Evolutionary conservation across 257 asterid genomes (phyloP), one percentile per base, ranked within the genome.

Genomic region (Lycium barbarum): DNA sequence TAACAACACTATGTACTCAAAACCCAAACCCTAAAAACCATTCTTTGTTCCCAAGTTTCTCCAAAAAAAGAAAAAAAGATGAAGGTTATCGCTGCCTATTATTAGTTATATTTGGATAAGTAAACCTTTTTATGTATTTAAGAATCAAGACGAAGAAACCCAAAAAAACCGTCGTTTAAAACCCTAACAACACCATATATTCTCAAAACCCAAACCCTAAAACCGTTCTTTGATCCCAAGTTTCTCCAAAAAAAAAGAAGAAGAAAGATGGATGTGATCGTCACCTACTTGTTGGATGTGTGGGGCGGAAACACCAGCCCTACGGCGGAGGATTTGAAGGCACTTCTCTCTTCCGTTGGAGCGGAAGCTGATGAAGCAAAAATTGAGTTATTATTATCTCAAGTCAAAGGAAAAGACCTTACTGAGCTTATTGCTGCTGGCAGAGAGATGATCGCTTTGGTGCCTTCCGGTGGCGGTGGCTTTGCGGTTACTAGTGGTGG

Each of bases 361-460:
- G 81, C 84, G 1, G 89, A 87, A 3, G 87, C 84, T 36, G 88
- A 87, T 14, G 83, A 82, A n/a, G 65, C 79, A 51, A 84, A 67
- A 67, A 84, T 82, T 8, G 86, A 84, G 53, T 84, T 87, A 61
- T 87, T 87, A 36, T 53, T 87, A 33, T 82, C 87, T 2, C 84
- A 84, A 78, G 83, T 87, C 8, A 73, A 80, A 58, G 88, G 88
- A 36, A 87, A 70, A 87, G 89, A 87, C 54, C 80, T 84, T 15
- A 38, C 86, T 18, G 88, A 87, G 63, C 82, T 87, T 49, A 82
- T 87, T 57, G 89, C 89, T 13, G 70, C 88, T 68, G 89, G 89
- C 11, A 84, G 88, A 36, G 89, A 87, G 38, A 84, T 53, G 70
- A 65, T 87, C 18, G 87, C 89, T 6, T 84, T 80, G 0, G 89